Evolutionary conservation across 345 rosid genomes (phyloP), one percentile per base, ranked within the genome.

Genomic region (Sonneratia caseolaris): DNA sequence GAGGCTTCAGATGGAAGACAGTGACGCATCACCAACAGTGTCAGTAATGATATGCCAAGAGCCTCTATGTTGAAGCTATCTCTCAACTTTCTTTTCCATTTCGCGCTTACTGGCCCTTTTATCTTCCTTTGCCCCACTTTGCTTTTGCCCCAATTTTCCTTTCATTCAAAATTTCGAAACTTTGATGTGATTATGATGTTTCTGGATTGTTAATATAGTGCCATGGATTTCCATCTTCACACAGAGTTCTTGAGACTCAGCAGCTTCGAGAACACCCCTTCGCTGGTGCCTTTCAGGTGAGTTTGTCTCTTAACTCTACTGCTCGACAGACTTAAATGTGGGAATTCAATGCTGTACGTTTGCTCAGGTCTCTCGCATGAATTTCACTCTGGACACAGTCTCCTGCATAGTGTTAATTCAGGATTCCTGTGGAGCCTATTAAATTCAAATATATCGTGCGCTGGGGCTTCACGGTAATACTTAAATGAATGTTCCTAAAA

Each of bases 351-450:
- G 66, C 11, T 22, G 32, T 36, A 62, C 36, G 36, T 62, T 36
- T 36, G 32, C 66, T 62, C 66, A n/a, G n/a, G 64, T 15, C 64
- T 57, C 64, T 27, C 32, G 64, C 64, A 57, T 57, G 64, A 57
- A 2, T 40, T 40, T 40, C 43, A 40, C 43, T 40, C 43, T 40
- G 43, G 43, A 40, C 43, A 40, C 2, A 0, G 57, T 53, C 21
- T 19, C 57, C 21, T 53, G 57, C 57, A 53, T 6, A 53, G 57
- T 6, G 57, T 53, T 53, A 53, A 53, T 53, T 53, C 57, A 53
- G 3, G 57, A 53, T 53, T 53, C 14, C 1, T 53, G n/a, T 19
- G 57, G 57, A 53, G 57, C 57, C 57, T 53, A 12, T 7, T 53
- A 53, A 53, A 53, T 53, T 47, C 51, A 9, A 47, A 47, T 47